Base-by-base conservation (phyloP, 176 grass and related monocot genomes). In the Pontederia crassipes region DNA sequence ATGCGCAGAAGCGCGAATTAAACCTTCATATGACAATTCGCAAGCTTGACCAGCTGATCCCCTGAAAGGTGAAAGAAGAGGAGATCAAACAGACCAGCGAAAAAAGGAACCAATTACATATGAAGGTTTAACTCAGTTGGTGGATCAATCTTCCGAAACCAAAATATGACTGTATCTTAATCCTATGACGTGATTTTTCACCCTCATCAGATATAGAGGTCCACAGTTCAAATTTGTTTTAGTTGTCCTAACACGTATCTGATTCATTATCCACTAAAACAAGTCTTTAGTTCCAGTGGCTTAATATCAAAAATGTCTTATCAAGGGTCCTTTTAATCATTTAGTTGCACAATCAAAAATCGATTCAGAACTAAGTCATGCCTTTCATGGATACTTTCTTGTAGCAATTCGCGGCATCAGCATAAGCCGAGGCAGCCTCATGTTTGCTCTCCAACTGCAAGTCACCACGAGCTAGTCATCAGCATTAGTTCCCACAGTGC, bases 321-420 rank as follows among this genome's bases (percentile, higher is more conserved):
- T 40, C 4, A 40, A 40, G 2, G 32, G 2, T 40, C 6, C 4
- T 40, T 40, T 11, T 55, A 6, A 28, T n/a, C 11, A 67, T 12
- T n/a, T 13, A 17, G 29, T 35, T 17, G 12, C 11, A 45, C 4
- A 24, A 28, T 15, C 6, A 40, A 68, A 52, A 28, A 35, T 17
- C 4, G 11, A 13, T 9, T 68, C 27, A 40, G n/a, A 68, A 54
- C 2, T 54, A 24, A n/a, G 45, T 12, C 16, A 68, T 68, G 86
- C 86, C 90, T 75, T 76, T 64, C 64, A 77, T 56, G 28, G 83
- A 95, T 52, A 89, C 83, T 66, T 95, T 95, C 71, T 89, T 95
- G 75, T 95, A 89, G 75, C 90, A 95, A 70, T 95, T 95, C 61
- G 86, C 79, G 56, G 90, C 90, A 74, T 95, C 86, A 10, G 86